Evolutionary conservation across 441 rosid genomes (phyloP).

Genomic region (Euphorbia celastroides): DNA sequence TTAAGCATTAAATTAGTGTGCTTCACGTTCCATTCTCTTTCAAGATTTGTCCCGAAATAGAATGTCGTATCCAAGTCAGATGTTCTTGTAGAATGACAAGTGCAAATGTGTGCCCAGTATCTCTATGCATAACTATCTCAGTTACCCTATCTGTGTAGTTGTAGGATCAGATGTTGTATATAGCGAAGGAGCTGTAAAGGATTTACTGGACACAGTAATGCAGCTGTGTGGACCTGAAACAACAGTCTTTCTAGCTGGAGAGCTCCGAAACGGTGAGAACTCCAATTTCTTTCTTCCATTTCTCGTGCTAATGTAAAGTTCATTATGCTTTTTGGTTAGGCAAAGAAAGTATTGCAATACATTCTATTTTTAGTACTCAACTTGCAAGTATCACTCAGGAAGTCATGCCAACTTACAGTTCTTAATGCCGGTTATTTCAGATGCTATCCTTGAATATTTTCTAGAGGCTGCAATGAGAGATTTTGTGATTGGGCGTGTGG

Average conservation of each 20-base stretch:
- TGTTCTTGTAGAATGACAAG: background rate
- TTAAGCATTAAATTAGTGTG: background rate
- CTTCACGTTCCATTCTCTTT: background rate
- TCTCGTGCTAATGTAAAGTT: background rate
- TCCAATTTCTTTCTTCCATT: slow-evolving; percentile 3
- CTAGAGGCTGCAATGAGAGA: slow-evolving; percentile 61
- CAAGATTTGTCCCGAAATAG: background rate
- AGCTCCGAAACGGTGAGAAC: slow-evolving; percentile 63
- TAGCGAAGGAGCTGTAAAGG: slow-evolving; percentile 75
- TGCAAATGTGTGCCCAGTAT: no score
- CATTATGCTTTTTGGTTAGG: background rate
- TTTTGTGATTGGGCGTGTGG: slow-evolving; percentile 67
- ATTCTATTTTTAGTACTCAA: slow-evolving; percentile 1
- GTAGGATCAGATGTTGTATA: slow-evolving; percentile 35
- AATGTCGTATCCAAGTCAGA: background rate
- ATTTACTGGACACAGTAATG: slow-evolving; percentile 62
- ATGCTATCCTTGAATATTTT: slow-evolving; percentile 76
- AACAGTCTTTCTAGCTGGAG: slow-evolving; percentile 72
- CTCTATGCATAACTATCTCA: background rate
- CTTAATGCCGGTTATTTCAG: slow-evolving; percentile 26
- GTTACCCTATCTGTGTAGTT: slow-evolving; percentile 5
- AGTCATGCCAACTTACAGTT: background rate
- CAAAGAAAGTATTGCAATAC: slow-evolving; percentile 33
- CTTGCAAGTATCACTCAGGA: background rate
- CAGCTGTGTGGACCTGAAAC: slow-evolving; percentile 61